Evolutionary conservation across 129 eudicot species (phyloP).

Genomic region (Arctium lappa): DNA sequence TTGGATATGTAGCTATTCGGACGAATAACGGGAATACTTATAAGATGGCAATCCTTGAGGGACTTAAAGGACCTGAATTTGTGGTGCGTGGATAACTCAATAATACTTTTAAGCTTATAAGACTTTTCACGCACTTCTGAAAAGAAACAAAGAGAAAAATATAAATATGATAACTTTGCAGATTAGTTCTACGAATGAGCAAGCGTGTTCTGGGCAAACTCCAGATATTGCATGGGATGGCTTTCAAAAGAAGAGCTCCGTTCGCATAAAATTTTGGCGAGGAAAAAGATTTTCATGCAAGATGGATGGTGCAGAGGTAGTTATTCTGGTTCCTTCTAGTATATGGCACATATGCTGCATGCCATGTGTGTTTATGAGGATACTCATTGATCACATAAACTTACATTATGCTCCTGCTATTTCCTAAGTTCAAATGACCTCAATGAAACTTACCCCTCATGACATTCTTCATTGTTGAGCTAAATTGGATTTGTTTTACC

Average conservation of each 20-base stretch:
- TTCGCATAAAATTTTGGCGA: slow-evolving; percentile 54
- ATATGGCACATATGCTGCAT: neutral
- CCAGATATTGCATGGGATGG: slow-evolving; percentile 95
- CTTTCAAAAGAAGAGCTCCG: slow-evolving; percentile 69
- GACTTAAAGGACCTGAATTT: slow-evolving; percentile 85
- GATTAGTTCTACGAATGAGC: slow-evolving; percentile 78
- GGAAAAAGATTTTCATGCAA: slow-evolving; percentile 89
- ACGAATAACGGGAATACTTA: slow-evolving; percentile 60
- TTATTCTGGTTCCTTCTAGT: slow-evolving; percentile 13
- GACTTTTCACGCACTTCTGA: slow-evolving; percentile 6
- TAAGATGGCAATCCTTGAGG: slow-evolving; percentile 82
- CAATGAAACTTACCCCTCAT: neutral
- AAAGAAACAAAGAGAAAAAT: neutral
- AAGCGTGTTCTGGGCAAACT: slow-evolving; percentile 79
- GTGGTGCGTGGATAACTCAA: slow-evolving; percentile 45
- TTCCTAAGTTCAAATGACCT: neutral
- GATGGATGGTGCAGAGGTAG: slow-evolving; percentile 93
- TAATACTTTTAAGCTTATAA: slow-evolving; percentile 1
- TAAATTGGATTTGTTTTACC: slow-evolving; percentile 3
- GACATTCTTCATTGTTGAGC: neutral
- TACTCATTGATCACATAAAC: slow-evolving; percentile 2
- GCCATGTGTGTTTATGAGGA: neutral
- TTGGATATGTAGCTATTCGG: slow-evolving; percentile 76
- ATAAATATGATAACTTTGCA: slow-evolving; percentile 28
- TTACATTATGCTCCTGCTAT: neutral